phyloP scores from a whole-genome alignment of 2,329 filamentous ascomycete species.

The Fusarium albidum region DNA sequence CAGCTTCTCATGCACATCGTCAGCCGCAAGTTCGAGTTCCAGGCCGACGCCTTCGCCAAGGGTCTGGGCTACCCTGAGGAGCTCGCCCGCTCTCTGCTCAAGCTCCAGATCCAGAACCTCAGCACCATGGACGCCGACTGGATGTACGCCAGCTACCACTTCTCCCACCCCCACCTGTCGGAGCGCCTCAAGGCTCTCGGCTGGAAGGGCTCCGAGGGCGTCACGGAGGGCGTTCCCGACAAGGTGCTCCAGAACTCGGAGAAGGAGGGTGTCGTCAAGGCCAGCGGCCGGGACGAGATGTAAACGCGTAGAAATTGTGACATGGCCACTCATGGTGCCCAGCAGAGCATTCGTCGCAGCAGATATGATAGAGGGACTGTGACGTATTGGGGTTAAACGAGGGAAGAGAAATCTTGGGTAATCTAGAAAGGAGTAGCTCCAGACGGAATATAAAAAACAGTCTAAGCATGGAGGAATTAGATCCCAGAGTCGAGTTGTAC shows the following conservation, averaged over 20 bases:
- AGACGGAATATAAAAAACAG: no score
- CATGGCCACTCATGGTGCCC: slow-evolving; percentile 3
- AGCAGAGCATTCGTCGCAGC: background rate
- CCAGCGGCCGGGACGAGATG: slow-evolving; percentile 77
- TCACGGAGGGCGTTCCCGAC: slow-evolving; percentile 48
- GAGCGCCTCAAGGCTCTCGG: slow-evolving; percentile 91
- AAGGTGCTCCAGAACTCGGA: slow-evolving; percentile 47
- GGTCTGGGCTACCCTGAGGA: slow-evolving; percentile 84
- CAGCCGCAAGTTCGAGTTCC: slow-evolving; percentile 93
- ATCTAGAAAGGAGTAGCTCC: no score
- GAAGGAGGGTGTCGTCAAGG: slow-evolving; percentile 64
- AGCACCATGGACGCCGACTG: slow-evolving; percentile 99
- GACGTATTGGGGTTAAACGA: slow-evolving; percentile 7
- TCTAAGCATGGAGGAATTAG: no score
- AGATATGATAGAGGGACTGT: background rate
- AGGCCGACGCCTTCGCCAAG: slow-evolving; percentile 91
- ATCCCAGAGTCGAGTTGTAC: slow-evolving; percentile 12
- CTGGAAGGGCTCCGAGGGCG: slow-evolving; percentile 73
- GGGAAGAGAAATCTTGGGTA: slow-evolving; percentile 5
- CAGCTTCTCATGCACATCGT: slow-evolving; percentile 97
- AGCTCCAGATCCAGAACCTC: slow-evolving; percentile 97
- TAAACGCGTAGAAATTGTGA: slow-evolving; percentile 48
- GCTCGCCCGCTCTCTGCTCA: slow-evolving; percentile 88
- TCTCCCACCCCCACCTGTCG: slow-evolving; percentile 94
- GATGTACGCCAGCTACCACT: slow-evolving; percentile 98